phyloP scores from a whole-genome alignment of 2,329 filamentous ascomycete genomes.

The Aspergillus novoparasiticus region DNA sequence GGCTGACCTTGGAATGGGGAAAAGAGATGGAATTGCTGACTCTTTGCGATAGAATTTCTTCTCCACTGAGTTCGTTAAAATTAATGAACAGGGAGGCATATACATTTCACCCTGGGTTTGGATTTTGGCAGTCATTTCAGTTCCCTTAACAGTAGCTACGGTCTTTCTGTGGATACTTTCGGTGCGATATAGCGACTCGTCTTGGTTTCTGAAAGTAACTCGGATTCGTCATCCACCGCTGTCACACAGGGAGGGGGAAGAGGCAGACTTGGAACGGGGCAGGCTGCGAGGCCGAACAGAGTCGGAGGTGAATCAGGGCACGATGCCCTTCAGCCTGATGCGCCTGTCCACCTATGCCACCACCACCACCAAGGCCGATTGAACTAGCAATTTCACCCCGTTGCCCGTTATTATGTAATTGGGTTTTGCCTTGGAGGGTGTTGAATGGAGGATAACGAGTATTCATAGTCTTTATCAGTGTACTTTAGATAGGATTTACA shows the following conservation, averaged over 20 bases:
- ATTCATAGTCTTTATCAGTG: background rate
- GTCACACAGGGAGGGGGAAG: background rate
- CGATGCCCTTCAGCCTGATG: background rate
- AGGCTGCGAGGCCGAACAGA: background rate
- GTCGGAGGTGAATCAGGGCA: background rate
- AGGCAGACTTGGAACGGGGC: background rate
- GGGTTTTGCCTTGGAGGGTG: background rate
- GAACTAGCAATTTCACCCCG: background rate
- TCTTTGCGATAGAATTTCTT: conserved; percentile 14
- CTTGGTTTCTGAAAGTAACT: background rate
- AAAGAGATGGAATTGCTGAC: background rate
- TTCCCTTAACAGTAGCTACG: conserved; percentile 15
- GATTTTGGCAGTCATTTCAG: conserved; percentile 13
- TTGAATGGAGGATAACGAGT: background rate
- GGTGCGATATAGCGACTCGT: conserved; percentile 5
- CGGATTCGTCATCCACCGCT: background rate
- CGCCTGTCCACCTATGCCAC: background rate
- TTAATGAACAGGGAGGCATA: conserved; percentile 10
- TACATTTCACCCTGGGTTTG: conserved; percentile 15
- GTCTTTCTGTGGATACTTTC: conserved; percentile 12
- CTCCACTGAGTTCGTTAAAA: conserved; percentile 17
- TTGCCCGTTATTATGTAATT: background rate
- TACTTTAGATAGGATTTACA: background rate
- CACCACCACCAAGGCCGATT: background rate
- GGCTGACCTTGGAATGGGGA: background rate